phyloP scores from a whole-genome alignment of 768 basidiomycete species.

The Coprinopsis strossmayeri region DNA sequence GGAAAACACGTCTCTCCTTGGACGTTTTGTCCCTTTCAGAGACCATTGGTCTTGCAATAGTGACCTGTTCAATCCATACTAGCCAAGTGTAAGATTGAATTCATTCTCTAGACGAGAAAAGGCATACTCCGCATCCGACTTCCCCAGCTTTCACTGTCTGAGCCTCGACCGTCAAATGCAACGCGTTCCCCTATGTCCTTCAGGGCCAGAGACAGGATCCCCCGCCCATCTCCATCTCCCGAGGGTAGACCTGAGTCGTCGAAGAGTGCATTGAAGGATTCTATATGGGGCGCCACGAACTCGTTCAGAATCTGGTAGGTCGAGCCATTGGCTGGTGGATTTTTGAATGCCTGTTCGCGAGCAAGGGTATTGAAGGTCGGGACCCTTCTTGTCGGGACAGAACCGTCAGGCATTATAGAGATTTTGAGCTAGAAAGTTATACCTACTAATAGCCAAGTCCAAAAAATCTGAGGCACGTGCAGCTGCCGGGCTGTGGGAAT shows the following conservation, averaged over 20 bases:
- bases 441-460: no score
- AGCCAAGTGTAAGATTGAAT: no score
- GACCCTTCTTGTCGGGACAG: constrained; percentile 28
- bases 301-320: constrained; percentile 82
- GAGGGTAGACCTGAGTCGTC: constrained; percentile 81
- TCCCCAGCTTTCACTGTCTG: constrained; percentile 61
- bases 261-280: constrained; percentile 95
- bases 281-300: constrained; percentile 89
- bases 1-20: constrained; percentile 74
- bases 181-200: constrained; percentile 87
- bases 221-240: constrained; percentile 72
- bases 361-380: constrained; percentile 77
- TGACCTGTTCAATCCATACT: constrained; percentile 91
- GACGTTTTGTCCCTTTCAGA: constrained; percentile 75
- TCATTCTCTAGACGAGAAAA: no score
- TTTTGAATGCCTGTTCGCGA: constrained; percentile 71
- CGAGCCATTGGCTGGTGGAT: constrained; percentile 63
- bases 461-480: constrained; percentile 9
- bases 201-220: constrained; percentile 70
- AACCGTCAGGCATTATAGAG: constrained; percentile 49
- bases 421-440: no score
- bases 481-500: not conserved
- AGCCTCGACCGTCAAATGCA: constrained; percentile 78
- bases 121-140: constrained; percentile 80
- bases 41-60: constrained; percentile 80